A percentile compares a stretch with the other conserved stretches of the same genome.
Evolutionary conservation across 176 grass and related monocot genomes (phyloP).

Genomic region (Aegilops longissima): DNA sequence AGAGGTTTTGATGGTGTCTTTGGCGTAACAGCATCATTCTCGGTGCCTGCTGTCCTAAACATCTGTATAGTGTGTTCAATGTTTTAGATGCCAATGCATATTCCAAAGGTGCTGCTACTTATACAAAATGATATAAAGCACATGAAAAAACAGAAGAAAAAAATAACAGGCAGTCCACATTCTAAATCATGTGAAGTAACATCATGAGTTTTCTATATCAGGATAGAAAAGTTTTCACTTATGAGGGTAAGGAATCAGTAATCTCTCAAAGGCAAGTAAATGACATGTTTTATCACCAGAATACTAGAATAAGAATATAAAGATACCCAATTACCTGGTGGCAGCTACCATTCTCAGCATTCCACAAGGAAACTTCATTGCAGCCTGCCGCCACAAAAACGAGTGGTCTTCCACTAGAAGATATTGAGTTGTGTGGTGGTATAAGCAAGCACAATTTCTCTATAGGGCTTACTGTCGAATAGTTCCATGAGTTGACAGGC

Average conservation of each 20-base stretch:
- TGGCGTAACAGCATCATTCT: conserved; percentile 60
- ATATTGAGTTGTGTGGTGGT: conserved; percentile 64
- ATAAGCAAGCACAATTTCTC: conserved; percentile 94
- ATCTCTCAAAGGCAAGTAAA: neutral
- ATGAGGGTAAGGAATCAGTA: neutral
- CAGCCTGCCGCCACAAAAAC: conserved; percentile 85
- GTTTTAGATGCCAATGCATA: neutral
- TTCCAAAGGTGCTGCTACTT: neutral
- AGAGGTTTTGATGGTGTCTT: conserved; percentile 55
- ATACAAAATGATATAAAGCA: conserved; percentile 12
- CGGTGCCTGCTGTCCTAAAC: conserved; percentile 71
- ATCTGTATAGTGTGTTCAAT: conserved; percentile 59
- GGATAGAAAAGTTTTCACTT: neutral
- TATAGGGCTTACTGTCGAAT: conserved; percentile 72
- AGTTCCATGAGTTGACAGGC: conserved; percentile 95
- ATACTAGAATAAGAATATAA: neutral
- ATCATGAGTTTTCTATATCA: conserved; percentile 19
- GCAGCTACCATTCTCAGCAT: conserved; percentile 96
- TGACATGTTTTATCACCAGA: neutral
- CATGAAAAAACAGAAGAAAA: neutral
- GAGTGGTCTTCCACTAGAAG: conserved; percentile 64
- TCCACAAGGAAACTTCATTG: conserved; percentile 94
- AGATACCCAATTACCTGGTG: conserved; percentile 68
- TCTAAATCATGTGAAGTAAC: neutral
- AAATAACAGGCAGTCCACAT: neutral